Conservation (phyloP, 2,329 filamentous ascomycete species). For the Apiospora rasikravindrae region DNA sequence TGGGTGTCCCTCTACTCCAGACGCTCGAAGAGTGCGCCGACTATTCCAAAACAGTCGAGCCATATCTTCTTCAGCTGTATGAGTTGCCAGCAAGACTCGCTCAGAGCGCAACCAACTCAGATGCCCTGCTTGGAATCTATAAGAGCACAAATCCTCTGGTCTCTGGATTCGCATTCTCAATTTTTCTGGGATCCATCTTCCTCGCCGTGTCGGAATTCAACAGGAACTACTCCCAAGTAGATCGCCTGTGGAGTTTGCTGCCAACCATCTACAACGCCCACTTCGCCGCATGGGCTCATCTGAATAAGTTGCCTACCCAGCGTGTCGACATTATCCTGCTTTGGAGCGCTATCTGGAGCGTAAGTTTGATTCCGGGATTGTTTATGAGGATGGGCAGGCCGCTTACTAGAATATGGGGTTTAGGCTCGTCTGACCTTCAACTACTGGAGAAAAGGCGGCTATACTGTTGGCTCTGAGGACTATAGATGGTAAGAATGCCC, state of each 20-base stretch:
- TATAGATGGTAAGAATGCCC: conserved; percentile 73
- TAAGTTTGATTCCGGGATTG: conserved; percentile 47
- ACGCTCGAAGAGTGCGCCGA: conserved; percentile 77
- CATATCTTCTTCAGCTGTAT: conserved; percentile 73
- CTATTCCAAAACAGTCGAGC: conserved; percentile 75
- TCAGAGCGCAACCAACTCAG: conserved; percentile 62
- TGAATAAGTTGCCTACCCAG: conserved; percentile 72
- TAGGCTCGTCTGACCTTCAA: conserved; percentile 88
- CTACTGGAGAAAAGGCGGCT: conserved; percentile 95
- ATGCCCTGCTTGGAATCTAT: conserved; percentile 74
- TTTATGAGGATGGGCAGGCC: background rate
- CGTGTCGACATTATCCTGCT: conserved; percentile 75
- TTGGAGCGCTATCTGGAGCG: conserved; percentile 79
- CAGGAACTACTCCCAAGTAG: conserved; percentile 95
- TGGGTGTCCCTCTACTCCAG: conserved; percentile 76
- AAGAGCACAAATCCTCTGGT: conserved; percentile 85
- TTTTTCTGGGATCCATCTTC: conserved; percentile 74
- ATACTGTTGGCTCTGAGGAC: conserved; percentile 87
- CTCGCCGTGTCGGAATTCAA: conserved; percentile 83
- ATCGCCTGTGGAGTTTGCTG: conserved; percentile 88
- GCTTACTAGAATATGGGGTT: background rate
- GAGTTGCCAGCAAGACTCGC: conserved; percentile 70
- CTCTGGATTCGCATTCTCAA: conserved; percentile 71
- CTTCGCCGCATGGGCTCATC: conserved; percentile 80
- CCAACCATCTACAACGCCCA: conserved; percentile 88